These are phyloP conservation scores for Xylariales sp. DNA, from an alignment of 2,329 filamentous ascomycete species.

Conservation along the genomic window DNA sequence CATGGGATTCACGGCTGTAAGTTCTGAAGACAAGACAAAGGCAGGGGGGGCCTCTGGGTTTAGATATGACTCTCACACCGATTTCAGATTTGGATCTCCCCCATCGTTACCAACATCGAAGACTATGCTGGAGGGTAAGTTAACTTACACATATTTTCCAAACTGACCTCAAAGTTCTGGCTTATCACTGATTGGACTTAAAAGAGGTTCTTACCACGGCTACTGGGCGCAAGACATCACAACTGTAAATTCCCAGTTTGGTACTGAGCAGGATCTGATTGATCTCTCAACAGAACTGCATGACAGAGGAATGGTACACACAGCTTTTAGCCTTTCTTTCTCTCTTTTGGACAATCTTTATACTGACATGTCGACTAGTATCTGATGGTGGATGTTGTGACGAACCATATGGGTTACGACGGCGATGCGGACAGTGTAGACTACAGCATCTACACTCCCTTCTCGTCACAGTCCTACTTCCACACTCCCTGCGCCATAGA, in stretches of 20 bases:
- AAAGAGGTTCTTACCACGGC: constrained; percentile 40
- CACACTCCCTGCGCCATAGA: constrained; percentile 50
- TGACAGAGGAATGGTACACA: constrained; percentile 42
- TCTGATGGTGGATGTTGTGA: constrained; percentile 57
- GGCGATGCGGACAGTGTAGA: constrained; percentile 43
- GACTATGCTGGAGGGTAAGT: constrained; percentile 24
- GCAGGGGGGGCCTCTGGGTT: background rate
- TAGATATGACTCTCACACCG: background rate
- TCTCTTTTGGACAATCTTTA: too few relatives aligned
- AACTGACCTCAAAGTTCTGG: too few relatives aligned
- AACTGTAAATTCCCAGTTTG: constrained; percentile 56
- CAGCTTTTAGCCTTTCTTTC: background rate
- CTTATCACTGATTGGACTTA: too few relatives aligned
- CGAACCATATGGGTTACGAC: constrained; percentile 52
- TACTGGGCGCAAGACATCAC: constrained; percentile 51
- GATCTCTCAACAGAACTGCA: constrained; percentile 47
- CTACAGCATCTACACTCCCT: constrained; percentile 50
- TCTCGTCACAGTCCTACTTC: constrained; percentile 49
- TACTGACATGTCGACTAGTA: constrained; percentile 27
- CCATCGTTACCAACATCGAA: constrained; percentile 35
- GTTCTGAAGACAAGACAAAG: background rate
- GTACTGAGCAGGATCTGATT: constrained; percentile 49
- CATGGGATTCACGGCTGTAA: constrained; percentile 35
- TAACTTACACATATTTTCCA: too few relatives aligned
- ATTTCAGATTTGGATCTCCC: constrained; percentile 35